Conservation (phyloP, 129 eudicot species). For the Chrysanthemum seticuspe region DNA sequence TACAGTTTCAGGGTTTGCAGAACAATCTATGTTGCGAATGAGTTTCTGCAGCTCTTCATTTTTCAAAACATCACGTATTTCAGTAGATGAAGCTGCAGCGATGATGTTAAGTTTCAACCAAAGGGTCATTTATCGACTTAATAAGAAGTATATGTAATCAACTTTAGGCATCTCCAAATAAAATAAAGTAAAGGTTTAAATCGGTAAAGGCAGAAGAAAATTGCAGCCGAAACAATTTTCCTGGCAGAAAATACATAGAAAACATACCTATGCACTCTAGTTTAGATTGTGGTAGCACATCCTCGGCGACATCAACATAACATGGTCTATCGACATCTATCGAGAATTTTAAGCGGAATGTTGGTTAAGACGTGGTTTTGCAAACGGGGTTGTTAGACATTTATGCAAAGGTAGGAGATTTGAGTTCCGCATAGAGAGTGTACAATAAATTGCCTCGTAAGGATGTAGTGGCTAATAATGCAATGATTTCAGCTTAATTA, state of each 20-base stretch:
- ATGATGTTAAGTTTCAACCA: slow-evolving; percentile 3
- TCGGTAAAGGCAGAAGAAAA: not conserved
- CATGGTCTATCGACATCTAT: slow-evolving; percentile 44
- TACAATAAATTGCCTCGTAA: no score
- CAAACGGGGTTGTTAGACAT: no score
- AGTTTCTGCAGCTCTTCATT: slow-evolving; percentile 66
- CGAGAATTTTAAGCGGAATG: no score
- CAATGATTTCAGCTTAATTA: no score
- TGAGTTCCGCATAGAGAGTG: no score
- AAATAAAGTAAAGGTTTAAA: not conserved
- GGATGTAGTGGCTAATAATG: no score
- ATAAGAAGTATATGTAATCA: not conserved
- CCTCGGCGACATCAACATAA: slow-evolving; percentile 47
- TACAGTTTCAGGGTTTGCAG: slow-evolving; percentile 55
- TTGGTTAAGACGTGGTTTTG: no score
- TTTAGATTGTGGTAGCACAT: slow-evolving; percentile 50
- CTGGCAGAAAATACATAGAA: slow-evolving; percentile 9
- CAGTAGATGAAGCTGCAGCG: slow-evolving; percentile 65
- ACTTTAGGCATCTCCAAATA: not conserved
- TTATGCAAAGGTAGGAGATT: no score
- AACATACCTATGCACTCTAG: slow-evolving; percentile 66
- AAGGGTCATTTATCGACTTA: not conserved
- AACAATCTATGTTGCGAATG: slow-evolving; percentile 46
- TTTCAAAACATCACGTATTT: slow-evolving; percentile 67
- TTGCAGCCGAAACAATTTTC: not conserved